Conservation (phyloP, 2,329 filamentous ascomycete genomes). For the Aspergillus sp. region DNA sequence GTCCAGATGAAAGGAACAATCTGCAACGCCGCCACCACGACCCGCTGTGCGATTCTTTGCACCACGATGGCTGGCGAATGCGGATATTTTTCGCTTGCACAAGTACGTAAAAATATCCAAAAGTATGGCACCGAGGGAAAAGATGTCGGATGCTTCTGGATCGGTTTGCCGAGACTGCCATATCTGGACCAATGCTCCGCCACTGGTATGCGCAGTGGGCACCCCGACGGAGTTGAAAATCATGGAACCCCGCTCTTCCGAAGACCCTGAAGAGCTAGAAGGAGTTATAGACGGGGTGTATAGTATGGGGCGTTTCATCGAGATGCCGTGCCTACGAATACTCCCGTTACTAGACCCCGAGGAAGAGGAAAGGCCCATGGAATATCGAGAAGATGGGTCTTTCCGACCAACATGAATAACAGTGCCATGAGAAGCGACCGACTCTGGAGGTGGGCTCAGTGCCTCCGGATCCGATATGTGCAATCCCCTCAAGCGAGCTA, state of each 20-base stretch:
- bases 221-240: constrained; percentile 22
- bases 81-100: constrained; percentile 55
- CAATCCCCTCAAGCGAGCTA: constrained; percentile 25
- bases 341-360: constrained; percentile 29
- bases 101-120: constrained; percentile 61
- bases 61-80: constrained; percentile 57
- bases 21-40: constrained; percentile 50
- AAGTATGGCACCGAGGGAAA: constrained; percentile 58
- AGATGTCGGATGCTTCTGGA: constrained; percentile 52
- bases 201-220: constrained; percentile 32
- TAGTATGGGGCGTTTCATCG: constrained; percentile 28
- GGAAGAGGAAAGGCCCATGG: constrained; percentile 32
- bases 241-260: constrained; percentile 15
- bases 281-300: constrained; percentile 36
- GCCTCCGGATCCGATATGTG: constrained; percentile 19
- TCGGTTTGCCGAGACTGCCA: constrained; percentile 40
- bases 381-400: constrained; percentile 30
- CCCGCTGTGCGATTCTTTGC: constrained; percentile 51
- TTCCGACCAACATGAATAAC: constrained; percentile 34
- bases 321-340: constrained; percentile 18
- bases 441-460: constrained; percentile 27
- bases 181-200: constrained; percentile 33
- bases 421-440: constrained; percentile 35
- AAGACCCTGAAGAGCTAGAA: constrained; percentile 26
- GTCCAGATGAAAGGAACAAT: constrained; percentile 57